phyloP scores from a whole-genome alignment of 352 stramenopile species.

The Globisporangium middletonii region DNA sequence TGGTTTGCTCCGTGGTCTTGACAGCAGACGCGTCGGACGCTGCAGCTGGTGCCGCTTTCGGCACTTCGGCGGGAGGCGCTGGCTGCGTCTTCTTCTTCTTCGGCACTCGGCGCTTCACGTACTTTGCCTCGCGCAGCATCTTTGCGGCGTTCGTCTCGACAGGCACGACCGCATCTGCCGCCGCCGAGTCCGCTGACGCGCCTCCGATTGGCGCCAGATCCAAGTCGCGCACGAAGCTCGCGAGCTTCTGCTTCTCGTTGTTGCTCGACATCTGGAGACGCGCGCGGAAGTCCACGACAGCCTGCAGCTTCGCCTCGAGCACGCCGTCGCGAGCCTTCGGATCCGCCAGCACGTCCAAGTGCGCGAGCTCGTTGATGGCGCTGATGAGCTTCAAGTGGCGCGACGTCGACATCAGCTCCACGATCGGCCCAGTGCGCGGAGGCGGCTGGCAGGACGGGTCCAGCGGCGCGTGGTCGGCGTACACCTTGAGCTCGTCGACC shows the following conservation, averaged over 20 bases:
- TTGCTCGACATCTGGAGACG: conserved; percentile 64
- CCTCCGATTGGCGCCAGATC: conserved; percentile 5
- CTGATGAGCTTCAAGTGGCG: conserved; percentile 67
- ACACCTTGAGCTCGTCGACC: conserved; percentile 67
- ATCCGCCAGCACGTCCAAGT: conserved; percentile 38
- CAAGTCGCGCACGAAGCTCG: conserved; percentile 33
- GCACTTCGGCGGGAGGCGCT: too few species aligned
- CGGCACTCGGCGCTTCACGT: conserved; percentile 16
- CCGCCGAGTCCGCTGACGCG: not conserved
- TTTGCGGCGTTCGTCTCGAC: conserved; percentile 4
- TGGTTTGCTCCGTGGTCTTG: not conserved
- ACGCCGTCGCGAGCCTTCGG: conserved; percentile 19
- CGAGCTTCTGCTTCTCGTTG: conserved; percentile 68
- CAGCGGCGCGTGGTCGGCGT: conserved; percentile 33
- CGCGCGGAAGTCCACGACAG: conserved; percentile 64
- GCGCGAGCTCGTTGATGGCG: conserved; percentile 68
- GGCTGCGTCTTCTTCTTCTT: conserved; percentile 6
- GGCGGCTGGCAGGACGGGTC: conserved; percentile 49
- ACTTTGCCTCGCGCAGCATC: conserved; percentile 15
- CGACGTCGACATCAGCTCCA: conserved; percentile 68
- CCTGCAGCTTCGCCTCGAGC: conserved; percentile 58
- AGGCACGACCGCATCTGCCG: not conserved
- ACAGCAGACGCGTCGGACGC: not conserved
- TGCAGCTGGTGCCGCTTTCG: not conserved
- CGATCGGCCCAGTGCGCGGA: conserved; percentile 40